phyloP scores from a whole-genome alignment of 2,329 filamentous ascomycete species.

The Aspergillus quadrilineatus region DNA sequence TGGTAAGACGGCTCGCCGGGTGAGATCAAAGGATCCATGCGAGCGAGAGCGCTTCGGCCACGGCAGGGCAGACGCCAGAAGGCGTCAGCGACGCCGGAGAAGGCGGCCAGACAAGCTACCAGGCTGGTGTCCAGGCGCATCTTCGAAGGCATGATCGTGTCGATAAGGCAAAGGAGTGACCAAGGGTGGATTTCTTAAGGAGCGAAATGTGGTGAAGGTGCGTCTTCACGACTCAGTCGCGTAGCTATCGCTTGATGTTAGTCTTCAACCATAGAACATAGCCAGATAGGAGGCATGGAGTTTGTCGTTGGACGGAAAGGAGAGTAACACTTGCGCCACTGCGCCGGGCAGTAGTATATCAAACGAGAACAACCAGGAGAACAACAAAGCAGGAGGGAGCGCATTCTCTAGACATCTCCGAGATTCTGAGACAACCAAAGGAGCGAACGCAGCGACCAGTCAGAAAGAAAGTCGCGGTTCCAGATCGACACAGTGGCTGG shows the following conservation, averaged over 20 bases:
- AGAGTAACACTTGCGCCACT: neutral
- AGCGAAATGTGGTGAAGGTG: conserved; percentile 12
- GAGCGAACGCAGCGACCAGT: neutral
- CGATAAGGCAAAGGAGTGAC: conserved; percentile 16
- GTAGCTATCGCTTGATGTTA: conserved; percentile 20
- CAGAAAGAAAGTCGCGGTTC: neutral
- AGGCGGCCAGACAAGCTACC: conserved; percentile 30
- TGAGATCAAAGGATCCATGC: conserved; percentile 74
- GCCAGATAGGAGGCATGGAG: neutral
- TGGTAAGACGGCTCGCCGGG: conserved; percentile 62
- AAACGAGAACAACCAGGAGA: conserved; percentile 7
- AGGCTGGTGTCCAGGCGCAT: conserved; percentile 22
- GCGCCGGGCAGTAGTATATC: conserved; percentile 13
- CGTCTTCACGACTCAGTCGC: conserved; percentile 10
- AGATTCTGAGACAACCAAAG: neutral
- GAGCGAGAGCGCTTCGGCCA: conserved; percentile 65
- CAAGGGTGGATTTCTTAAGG: conserved; percentile 16
- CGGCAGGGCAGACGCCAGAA: conserved; percentile 92
- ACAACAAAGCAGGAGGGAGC: conserved; percentile 13
- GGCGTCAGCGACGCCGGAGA: conserved; percentile 51
- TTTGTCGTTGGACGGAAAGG: neutral
- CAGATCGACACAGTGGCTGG: conserved; percentile 11
- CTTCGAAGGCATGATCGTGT: conserved; percentile 17
- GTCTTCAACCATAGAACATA: conserved; percentile 4
- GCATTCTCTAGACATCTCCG: neutral